Evolutionary conservation across 1,284 basidiomycete genomes (phyloP).

Genomic region (Ceratobasidium sp.): DNA sequence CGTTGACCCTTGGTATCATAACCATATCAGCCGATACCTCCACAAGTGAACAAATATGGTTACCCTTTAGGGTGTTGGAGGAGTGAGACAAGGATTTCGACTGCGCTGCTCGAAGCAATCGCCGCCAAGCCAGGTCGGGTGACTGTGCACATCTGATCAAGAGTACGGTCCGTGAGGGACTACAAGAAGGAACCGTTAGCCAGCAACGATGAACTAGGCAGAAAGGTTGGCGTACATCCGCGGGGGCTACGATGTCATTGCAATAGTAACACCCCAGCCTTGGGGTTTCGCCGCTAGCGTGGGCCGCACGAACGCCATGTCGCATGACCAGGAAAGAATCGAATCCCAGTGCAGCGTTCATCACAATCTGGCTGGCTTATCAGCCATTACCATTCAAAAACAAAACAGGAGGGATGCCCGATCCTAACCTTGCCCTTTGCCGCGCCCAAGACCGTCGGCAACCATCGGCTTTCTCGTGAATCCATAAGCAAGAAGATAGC

Average conservation of each 20-base stretch:
- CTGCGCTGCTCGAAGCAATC: conserved; percentile 91
- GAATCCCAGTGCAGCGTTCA: conserved; percentile 96
- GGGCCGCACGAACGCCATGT: conserved; percentile 77
- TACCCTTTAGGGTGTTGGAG: conserved; percentile 92
- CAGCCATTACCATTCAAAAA: not conserved
- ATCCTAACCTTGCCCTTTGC: conserved; percentile 81
- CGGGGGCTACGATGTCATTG: conserved; percentile 97
- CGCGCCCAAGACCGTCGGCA: conserved; percentile 90
- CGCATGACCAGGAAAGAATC: conserved; percentile 98
- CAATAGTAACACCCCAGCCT: conserved; percentile 96
- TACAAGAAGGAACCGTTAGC: conserved; percentile 55
- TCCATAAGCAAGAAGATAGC: conserved; percentile 97
- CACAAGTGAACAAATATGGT: conserved; percentile 50
- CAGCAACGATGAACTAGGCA: not conserved
- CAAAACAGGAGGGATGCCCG: not conserved
- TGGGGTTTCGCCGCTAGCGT: conserved; percentile 54
- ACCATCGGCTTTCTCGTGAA: conserved; percentile 94
- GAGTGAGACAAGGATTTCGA: conserved; percentile 90
- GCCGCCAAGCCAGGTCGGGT: conserved; percentile 96
- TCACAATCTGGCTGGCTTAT: conserved; percentile 72
- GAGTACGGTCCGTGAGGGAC: conserved; percentile 93
- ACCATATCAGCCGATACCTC: not conserved
- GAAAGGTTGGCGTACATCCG: conserved; percentile 74
- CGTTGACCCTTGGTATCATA: conserved; percentile 65
- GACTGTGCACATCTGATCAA: conserved; percentile 99